Percentiles rank a stretch among this genome's conserved stretches.
Conservation (phyloP, 108 stramenopile species). For the Bacterosira constricta region DNA sequence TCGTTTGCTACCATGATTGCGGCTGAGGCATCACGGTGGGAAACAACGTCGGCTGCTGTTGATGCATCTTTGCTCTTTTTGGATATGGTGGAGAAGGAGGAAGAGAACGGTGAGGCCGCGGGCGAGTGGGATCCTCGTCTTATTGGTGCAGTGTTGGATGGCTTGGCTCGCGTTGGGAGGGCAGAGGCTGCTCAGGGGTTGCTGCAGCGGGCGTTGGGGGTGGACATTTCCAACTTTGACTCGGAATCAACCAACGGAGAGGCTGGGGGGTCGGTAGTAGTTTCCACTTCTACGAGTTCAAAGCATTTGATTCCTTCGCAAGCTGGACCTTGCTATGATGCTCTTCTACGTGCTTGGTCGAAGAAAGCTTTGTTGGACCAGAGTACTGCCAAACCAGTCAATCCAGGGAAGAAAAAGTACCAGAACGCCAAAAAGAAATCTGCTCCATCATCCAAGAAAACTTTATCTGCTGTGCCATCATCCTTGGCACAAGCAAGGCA, state of each 20-base stretch:
- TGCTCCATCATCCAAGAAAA: not conserved
- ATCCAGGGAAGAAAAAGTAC: not conserved
- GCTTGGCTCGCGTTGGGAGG: slow-evolving; percentile 20
- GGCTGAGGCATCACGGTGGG: slow-evolving; percentile 14
- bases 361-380: not conserved
- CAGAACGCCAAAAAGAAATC: not conserved
- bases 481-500: slow-evolving; percentile 15
- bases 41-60: slow-evolving; percentile 9
- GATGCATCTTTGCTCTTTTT: slow-evolving; percentile 32
- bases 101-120: slow-evolving; percentile 1
- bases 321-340: slow-evolving; percentile 39
- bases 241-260: not conserved
- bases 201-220: slow-evolving; percentile 25
- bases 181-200: slow-evolving; percentile 37
- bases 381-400: not conserved
- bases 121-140: slow-evolving; percentile 33
- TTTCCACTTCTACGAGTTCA: not conserved
- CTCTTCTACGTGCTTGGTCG: slow-evolving; percentile 18
- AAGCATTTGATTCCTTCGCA: slow-evolving; percentile 16
- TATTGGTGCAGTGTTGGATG: slow-evolving; percentile 39
- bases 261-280: not conserved
- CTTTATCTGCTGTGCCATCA: not conserved
- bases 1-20: slow-evolving; percentile 49
- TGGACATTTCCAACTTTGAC: not conserved
- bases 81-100: slow-evolving; percentile 23